These are phyloP conservation scores for Alternaria solani DNA, from an alignment of 2,329 filamentous ascomycete species.

Conservation along the genomic window DNA sequence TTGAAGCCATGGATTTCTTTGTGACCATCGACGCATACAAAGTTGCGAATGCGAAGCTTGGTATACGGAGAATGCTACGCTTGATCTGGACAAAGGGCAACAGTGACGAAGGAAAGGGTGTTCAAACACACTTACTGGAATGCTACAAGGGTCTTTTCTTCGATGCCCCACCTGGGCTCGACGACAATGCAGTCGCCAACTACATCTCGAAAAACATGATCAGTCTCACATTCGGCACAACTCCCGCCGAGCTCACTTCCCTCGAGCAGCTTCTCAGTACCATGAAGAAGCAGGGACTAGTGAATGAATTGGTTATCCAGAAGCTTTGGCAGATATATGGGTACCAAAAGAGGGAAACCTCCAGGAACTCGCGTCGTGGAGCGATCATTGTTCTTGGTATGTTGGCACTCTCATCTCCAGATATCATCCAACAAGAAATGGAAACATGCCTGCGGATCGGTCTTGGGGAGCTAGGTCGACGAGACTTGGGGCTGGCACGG, in stretches of 20 bases:
- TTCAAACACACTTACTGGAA: conserved; percentile 95
- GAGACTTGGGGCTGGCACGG: conserved; percentile 87
- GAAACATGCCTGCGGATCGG: conserved; percentile 93
- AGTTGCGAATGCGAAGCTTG: conserved; percentile 88
- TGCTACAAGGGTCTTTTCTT: conserved; percentile 97
- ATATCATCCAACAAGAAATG: conserved; percentile 94
- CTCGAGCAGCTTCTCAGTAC: conserved; percentile 93
- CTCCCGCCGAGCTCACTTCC: conserved; percentile 92
- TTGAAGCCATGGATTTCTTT: conserved; percentile 99
- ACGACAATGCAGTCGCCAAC: conserved; percentile 87
- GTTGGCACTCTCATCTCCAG: conserved; percentile 89
- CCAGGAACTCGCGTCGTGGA: conserved; percentile 85
- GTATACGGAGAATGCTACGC: conserved; percentile 93
- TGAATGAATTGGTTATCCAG: conserved; percentile 83
- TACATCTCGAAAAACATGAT: conserved; percentile 99
- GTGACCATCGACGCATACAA: conserved; percentile 95
- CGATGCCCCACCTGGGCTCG: conserved; percentile 89
- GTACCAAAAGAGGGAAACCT: conserved; percentile 87
- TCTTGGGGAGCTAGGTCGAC: conserved; percentile 78
- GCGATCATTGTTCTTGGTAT: conserved; percentile 97
- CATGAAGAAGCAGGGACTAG: conserved; percentile 94
- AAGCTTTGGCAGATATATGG: conserved; percentile 99
- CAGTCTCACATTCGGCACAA: conserved; percentile 94
- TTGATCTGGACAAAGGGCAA: conserved; percentile 99
- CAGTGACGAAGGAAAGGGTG: conserved; percentile 97